phyloP scores from a whole-genome alignment of 2,329 filamentous ascomycete genomes.

The Dryadomyces quercus-mongolicae region DNA sequence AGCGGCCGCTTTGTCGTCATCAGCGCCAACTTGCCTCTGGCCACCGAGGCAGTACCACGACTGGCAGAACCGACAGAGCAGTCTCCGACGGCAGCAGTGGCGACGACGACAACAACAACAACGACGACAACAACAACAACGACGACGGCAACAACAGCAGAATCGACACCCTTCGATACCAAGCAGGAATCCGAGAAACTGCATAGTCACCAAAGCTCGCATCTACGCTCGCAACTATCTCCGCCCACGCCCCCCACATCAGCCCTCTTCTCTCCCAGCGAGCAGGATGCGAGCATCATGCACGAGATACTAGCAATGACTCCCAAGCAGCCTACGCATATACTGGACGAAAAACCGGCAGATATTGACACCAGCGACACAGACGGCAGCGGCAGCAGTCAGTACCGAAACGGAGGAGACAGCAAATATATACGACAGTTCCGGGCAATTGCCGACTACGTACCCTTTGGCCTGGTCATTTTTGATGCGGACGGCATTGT shows the following conservation, averaged over 20 bases:
- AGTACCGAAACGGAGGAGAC: neutral
- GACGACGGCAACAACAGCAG: neutral
- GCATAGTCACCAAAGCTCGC: neutral
- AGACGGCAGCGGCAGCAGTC: neutral
- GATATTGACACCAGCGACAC: neutral
- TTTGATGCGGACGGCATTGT: constrained; percentile 52
- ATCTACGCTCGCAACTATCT: neutral
- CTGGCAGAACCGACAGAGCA: neutral
- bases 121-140: neutral
- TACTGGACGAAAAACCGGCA: neutral
- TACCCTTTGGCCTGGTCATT: constrained; percentile 64
- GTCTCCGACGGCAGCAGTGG: neutral
- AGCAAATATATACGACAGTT: constrained; percentile 49
- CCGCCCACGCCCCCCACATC: constrained; percentile 1
- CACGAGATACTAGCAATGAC: neutral
- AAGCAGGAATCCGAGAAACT: neutral
- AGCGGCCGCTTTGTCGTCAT: constrained; percentile 7
- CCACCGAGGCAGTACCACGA: neutral
- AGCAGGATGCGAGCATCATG: neutral
- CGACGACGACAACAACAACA: too few relatives aligned
- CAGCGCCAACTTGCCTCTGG: constrained; percentile 6
- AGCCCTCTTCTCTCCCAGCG: constrained; percentile 1
- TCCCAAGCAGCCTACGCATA: neutral
- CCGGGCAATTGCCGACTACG: constrained; percentile 58
- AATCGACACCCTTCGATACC: constrained; percentile 20